Base-by-base conservation (phyloP, 1,139 yeast species). In the Yamadazyma atmosphaerica region DNA sequence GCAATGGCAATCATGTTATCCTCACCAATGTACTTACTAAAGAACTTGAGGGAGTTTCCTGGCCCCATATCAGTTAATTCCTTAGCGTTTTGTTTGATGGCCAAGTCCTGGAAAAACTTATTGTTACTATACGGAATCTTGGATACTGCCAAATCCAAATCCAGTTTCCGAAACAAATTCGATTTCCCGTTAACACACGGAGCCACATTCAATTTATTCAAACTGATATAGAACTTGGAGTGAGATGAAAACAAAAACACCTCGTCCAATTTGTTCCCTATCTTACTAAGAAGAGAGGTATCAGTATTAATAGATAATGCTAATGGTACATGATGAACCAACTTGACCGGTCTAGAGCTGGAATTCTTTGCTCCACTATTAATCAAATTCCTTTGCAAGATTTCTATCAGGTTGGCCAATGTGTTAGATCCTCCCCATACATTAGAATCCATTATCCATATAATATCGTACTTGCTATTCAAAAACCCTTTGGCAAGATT, bases 151-250 rank as follows among this genome's bases (percentile, higher is more conserved):
- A 47, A 50, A 57, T 86, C 94, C 30, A 88, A 61, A 40, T 79
- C 87, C 1, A 87, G 77, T 34, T 79, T 71, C 15, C 94, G 68
- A 58, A 86, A 88, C 35, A 88, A 54, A 56, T 88, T 88, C 16
- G 95, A 85, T 58, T 89, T 88, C n/a, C 96, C 96, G 68, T 86
- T 88, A 36, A 88, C 95, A 62, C 96, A 88, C 0, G 96, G 95
- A 0, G 95, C 95, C 16, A 86, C 63, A n/a, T 83, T 79, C 12
- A 84, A 63, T 44, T 81, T 77, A 57, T 88, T 88, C 52, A 88
- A 78, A 25, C 87, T 81, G 5, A 83, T 79, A 59, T 88, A 88
- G 58, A 88, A 87, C 61, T 87, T 87, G 40, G 90, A 80, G 61
- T 88, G 96, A 1, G 95, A 79, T 0, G 95, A 83, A 35, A 83